A percentile compares a stretch with the other conserved stretches of the same genome.
Conservation (phyloP, 2,329 filamentous ascomycete genomes). For the Nectriaceae sp. region DNA sequence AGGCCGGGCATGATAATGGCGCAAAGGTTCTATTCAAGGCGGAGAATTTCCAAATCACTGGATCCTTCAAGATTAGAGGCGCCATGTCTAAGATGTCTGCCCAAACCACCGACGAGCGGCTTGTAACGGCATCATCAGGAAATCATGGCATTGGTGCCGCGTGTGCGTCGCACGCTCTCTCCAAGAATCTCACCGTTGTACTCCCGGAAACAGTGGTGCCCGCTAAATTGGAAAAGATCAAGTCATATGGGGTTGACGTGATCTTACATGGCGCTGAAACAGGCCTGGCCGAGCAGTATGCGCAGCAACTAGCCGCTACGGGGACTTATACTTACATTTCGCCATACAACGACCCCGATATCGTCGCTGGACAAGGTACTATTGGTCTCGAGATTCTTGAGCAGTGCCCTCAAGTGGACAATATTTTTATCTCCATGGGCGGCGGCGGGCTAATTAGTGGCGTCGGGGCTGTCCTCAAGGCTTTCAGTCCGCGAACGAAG, state of each 20-base stretch:
- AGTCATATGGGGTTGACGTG: conserved; percentile 19
- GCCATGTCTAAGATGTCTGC: no score
- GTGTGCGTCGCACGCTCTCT: no score
- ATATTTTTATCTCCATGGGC: conserved; percentile 26
- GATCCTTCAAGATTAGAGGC: no score
- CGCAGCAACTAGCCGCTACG: conserved; percentile 21
- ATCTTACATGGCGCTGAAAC: conserved; percentile 23
- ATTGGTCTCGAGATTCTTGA: conserved; percentile 27
- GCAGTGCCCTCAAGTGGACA: conserved; percentile 21
- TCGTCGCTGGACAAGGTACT: no score
- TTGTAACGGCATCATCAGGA: no score
- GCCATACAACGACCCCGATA: conserved; percentile 25
- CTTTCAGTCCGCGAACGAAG: conserved; percentile 19
- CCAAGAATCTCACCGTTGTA: no score
- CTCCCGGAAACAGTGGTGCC: no score
- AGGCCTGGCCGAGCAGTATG: conserved; percentile 23
- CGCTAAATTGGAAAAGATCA: conserved; percentile 22
- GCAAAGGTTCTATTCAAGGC: no score
- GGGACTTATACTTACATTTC: conserved; percentile 23
- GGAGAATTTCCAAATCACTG: no score
- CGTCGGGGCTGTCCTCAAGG: conserved; percentile 25
- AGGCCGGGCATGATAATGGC: no score
- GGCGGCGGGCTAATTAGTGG: conserved; percentile 26
- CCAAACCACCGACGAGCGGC: no score
- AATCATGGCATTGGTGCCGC: no score